Base-by-base conservation (phyloP, 768 basidiomycete species). In the Hemileccinum impolitum region DNA sequence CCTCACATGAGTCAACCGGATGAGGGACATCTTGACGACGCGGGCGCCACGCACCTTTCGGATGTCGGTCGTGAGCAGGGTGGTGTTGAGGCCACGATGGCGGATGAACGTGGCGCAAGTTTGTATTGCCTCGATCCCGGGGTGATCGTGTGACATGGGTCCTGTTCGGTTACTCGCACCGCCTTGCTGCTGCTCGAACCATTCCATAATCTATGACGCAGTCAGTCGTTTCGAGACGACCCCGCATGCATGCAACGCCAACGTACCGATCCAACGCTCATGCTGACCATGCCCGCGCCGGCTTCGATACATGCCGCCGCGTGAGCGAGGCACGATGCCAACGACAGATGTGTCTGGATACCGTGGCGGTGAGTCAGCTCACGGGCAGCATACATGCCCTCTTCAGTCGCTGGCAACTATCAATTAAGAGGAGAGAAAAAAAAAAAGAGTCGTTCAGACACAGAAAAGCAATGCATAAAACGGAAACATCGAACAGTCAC, bases 321-420 rank as follows among this genome's bases (percentile, higher is more conserved):
- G 50, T 85, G 84, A 28, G 70, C 56, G n/a, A 83, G 66, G 30
- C 69, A 70, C 4, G 78, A 71, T n/a, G 83, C 81, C 39, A 76
- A 56, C 34, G 70, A 70, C 34, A 85, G 62, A 60, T 82, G 79
- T 18, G 75, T 75, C 18, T 72, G 66, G 26, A 83, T 75, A n/a
- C 60, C 58, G 41, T 75, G 55, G 39, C 58, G 57, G 18, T 62
- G 53, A 31, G 68, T 62, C 11, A 84, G 72, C 43, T 59, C 55
- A 21, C 58, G 62, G 0, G 80, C 74, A 6, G 82, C 82, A 21
- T 50, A 45, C 12, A 84, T 70, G 14, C 83, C 84, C 25, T 67
- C 67, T 31, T 76, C 72, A 1, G 82, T 84, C 6, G 82, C 81
- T 26, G 82, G 79, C 34, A 85, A 73, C 82, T 84, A 28, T 6